Conservation (phyloP, 805 yeast species). For the Teunomyces barrocoloradensis region DNA sequence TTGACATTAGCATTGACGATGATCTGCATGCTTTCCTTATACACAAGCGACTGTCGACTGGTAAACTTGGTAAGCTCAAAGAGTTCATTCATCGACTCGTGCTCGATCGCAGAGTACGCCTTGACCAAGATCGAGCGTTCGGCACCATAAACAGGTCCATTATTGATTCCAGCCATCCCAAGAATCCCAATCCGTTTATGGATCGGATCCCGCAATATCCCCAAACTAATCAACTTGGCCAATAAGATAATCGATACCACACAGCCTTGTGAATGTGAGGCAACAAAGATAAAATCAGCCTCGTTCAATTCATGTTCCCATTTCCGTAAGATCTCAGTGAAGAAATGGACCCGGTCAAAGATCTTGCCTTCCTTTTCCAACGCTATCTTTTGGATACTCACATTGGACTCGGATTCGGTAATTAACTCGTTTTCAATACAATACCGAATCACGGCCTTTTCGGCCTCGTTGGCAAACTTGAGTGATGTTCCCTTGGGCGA, state of each 20-base stretch:
- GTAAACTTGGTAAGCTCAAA: constrained; percentile 83
- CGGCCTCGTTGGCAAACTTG: constrained; percentile 89
- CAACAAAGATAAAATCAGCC: constrained; percentile 87
- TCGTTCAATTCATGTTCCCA: constrained; percentile 57
- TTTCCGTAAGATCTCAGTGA: constrained; percentile 66
- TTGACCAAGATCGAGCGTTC: constrained; percentile 81
- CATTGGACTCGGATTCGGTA: constrained; percentile 28
- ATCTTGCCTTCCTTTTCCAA: constrained; percentile 92
- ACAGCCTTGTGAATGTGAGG: constrained; percentile 94
- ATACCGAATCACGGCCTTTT: constrained; percentile 62
- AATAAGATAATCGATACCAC: constrained; percentile 83
- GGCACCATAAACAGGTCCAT: constrained; percentile 90
- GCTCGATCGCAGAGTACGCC: constrained; percentile 88
- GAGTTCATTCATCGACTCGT: constrained; percentile 78
- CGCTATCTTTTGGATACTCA: constrained; percentile 82
- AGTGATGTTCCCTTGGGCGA: constrained; percentile 96
- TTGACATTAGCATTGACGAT: constrained; percentile 72
- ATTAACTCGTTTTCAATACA: constrained; percentile 47
- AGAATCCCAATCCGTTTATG: constrained; percentile 61
- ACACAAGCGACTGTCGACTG: constrained; percentile 68
- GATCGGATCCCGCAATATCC: constrained; percentile 36
- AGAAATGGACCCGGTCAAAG: constrained; percentile 78
- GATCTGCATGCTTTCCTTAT: constrained; percentile 62
- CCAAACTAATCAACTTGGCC: constrained; percentile 68
- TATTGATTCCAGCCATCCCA: constrained; percentile 94